Conservation (phyloP, 176 grass and related monocot genomes). For the Otatea glauca region DNA sequence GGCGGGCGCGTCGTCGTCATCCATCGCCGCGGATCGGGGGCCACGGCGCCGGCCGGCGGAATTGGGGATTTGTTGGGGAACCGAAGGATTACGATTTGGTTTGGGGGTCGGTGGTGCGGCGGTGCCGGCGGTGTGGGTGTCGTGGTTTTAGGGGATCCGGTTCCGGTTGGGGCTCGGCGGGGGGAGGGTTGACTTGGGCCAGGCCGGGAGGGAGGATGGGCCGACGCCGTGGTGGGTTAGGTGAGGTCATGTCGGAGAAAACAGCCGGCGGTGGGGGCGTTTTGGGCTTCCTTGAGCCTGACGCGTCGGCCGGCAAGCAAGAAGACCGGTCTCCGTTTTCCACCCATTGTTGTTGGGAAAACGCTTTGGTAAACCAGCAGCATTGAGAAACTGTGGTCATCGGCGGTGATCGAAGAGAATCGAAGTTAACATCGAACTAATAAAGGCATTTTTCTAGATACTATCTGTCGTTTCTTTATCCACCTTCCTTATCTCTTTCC, state of each 20-base stretch:
- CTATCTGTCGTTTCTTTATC: no score
- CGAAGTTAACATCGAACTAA: no score
- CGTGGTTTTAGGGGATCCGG: conserved; percentile 56
- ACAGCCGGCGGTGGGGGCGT: conserved; percentile 50
- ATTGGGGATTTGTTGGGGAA: conserved; percentile 20
- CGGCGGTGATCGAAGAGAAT: no score
- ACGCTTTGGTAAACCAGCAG: background rate
- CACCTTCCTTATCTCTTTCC: no score
- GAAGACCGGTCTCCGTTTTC: conserved; percentile 53
- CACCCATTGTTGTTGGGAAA: conserved; percentile 33
- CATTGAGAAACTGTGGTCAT: background rate
- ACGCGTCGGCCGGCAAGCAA: conserved; percentile 58
- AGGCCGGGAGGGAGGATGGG: conserved; percentile 53
- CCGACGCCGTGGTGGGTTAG: conserved; percentile 38
- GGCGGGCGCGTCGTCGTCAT: conserved; percentile 45
- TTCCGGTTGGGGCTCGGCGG: conserved; percentile 23
- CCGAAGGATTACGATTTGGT: conserved; percentile 31
- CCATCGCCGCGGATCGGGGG: conserved; percentile 43
- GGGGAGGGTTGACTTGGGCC: conserved; percentile 51
- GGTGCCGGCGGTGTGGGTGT: conserved; percentile 63
- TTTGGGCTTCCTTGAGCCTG: conserved; percentile 46
- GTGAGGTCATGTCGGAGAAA: conserved; percentile 23
- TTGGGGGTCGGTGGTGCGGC: conserved; percentile 60
- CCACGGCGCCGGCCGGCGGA: background rate
- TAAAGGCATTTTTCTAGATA: no score